A percentile compares a stretch with the other conserved stretches of the same genome.
These are phyloP conservation scores for Volvox reticuliferus DNA, from an alignment of 139 green algal genomes.

Conservation along the genomic window DNA sequence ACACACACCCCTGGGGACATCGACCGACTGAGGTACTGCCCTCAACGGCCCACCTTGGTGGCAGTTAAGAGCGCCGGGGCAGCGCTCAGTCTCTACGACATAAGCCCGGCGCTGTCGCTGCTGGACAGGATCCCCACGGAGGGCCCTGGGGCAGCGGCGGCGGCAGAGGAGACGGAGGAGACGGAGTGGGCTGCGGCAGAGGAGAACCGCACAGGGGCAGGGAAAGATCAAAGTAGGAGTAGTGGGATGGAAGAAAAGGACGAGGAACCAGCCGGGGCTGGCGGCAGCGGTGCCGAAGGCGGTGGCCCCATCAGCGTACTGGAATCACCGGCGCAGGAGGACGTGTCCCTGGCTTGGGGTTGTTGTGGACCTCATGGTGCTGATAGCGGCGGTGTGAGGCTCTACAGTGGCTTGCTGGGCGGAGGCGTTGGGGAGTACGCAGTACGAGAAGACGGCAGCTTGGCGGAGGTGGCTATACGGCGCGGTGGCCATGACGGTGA, in stretches of 20 bases:
- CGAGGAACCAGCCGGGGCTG: not conserved
- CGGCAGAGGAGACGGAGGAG: not conserved
- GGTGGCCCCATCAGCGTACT: not conserved
- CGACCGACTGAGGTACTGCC: conserved; percentile 29
- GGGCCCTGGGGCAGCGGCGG: not conserved
- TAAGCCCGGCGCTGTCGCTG: not conserved
- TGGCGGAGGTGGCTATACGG: conserved; percentile 4
- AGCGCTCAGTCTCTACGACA: conserved; percentile 14
- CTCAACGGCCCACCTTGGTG: not conserved
- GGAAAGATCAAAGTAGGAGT: not conserved
- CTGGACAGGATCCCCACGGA: not conserved
- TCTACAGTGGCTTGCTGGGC: conserved; percentile 22
- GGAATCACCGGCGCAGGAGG: not conserved
- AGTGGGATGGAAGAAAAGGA: not conserved
- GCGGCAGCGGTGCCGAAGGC: not conserved
- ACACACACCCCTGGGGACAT: not conserved
- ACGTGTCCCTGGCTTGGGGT: conserved; percentile 23
- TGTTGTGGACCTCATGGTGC: not conserved
- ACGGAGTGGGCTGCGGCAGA: too few relatives aligned
- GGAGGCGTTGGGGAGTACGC: conserved; percentile 24
- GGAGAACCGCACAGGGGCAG: not conserved
- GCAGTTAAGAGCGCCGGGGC: not conserved
- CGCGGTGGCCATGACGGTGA: conserved; percentile 15
- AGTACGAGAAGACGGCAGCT: conserved; percentile 22
- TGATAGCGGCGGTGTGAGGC: not conserved